A percentile compares a stretch with the other conserved stretches of the same genome.
These are phyloP conservation scores for Penicillium angulare DNA, from an alignment of 495 filamentous ascomycete genomes.

Conservation along the genomic window DNA sequence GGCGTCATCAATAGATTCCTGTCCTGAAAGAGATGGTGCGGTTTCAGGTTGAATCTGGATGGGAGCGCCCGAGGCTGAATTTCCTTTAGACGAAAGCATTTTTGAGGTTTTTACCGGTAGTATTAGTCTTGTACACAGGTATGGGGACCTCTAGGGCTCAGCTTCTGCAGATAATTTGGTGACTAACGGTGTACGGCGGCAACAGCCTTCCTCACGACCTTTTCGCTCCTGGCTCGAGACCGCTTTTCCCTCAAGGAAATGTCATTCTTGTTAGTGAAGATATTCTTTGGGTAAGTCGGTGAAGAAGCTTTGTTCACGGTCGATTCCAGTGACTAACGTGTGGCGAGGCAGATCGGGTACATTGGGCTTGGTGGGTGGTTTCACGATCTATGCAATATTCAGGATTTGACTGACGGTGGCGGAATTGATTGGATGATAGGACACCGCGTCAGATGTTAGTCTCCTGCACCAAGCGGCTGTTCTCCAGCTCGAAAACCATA, in stretches of 20 bases:
- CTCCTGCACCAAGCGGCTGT: constrained; percentile 28
- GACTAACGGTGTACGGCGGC: constrained; percentile 15
- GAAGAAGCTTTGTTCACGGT: constrained; percentile 26
- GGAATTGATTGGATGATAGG: constrained; percentile 50
- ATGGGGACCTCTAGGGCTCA: constrained; percentile 20
- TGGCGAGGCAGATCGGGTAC: constrained; percentile 58
- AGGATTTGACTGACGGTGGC: constrained; percentile 39
- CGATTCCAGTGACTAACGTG: constrained; percentile 34
- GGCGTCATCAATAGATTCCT: constrained; percentile 55
- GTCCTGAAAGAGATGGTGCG: constrained; percentile 83
- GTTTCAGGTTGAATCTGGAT: constrained; percentile 1
- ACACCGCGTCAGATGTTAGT: constrained; percentile 50
- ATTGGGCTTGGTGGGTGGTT: constrained; percentile 71
- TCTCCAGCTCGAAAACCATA: constrained; percentile 32
- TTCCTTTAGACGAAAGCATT: constrained; percentile 76
- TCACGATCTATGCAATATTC: constrained; percentile 5
- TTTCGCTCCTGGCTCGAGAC: constrained; percentile 82
- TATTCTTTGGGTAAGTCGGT: constrained; percentile 64
- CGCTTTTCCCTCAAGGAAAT: constrained; percentile 70
- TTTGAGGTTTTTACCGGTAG: constrained; percentile 84
- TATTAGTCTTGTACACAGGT: constrained; percentile 77
- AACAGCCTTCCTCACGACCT: constrained; percentile 87
- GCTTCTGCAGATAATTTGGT: background rate
- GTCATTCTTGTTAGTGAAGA: constrained; percentile 84
- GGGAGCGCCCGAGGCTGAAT: constrained; percentile 32